Base-by-base conservation (phyloP, 495 filamentous ascomycete genomes). In the Talaromyces trachyspermus region DNA sequence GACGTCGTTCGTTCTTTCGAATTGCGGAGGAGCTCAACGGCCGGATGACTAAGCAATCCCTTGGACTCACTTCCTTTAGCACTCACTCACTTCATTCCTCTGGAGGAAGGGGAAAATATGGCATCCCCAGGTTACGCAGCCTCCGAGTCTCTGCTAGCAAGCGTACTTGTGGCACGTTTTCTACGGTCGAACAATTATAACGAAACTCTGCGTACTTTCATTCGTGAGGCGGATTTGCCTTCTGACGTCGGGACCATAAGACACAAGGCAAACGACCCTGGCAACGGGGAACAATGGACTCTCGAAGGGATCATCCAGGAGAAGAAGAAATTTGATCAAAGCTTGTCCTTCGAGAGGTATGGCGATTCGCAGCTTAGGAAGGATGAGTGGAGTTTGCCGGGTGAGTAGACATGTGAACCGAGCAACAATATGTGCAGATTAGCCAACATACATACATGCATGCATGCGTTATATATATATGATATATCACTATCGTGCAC, bases 221-320 rank as follows among this genome's bases (percentile, higher is more conserved):
- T 86, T 26, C 64, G 66, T 33, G 83, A 86, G 61, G 80, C 83
- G 10, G 71, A 70, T 14, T 69, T 86, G 14, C 60, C 73, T 4
- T 52, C 57, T 4, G 61, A 73, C 50, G 65, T 54, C 53, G 61
- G 68, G 52, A 58, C 69, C 30, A 30, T 49, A 7, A 43, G 43
- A 38, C 51, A 46, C 17, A 58, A 55, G 9, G 14, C 22, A 46
- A 47, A 52, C 8, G 60, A 59, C 25, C 19, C 42, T 8, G 11
- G 25, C 15, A 17, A 8, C 42, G 22, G 17, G 18, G 63, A 67
- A 33, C 68, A 70, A 37, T 65, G 82, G 54, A 83, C 82, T 9
- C 71, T 86, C 37, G 82, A 86, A 48, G 61, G 71, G 43, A 63
- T 86, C 36, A 66, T 86, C 29, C 72, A 83, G 39, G 82, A 86